phyloP scores from a whole-genome alignment of 2,329 filamentous ascomycete species.

The Fusarium pseudocircinatum region DNA sequence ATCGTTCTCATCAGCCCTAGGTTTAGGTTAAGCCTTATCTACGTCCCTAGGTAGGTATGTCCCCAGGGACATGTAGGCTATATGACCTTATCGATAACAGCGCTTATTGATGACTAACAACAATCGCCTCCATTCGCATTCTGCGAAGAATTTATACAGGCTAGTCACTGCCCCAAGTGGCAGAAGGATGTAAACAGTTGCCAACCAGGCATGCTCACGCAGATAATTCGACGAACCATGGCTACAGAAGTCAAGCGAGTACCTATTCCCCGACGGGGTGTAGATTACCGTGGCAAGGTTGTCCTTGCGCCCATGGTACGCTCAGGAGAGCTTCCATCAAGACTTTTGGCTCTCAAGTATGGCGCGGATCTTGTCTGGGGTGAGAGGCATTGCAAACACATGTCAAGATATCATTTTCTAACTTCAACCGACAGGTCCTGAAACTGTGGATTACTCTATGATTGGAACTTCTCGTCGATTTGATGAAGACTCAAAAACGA shows the following conservation, averaged over 20 bases:
- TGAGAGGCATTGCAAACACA: conserved; percentile 50
- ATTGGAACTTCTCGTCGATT: conserved; percentile 84
- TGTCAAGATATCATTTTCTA: background rate
- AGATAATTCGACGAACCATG: conserved; percentile 63
- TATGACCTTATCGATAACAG: conserved; percentile 37
- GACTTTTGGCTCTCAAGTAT: conserved; percentile 89
- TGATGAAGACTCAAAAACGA: conserved; percentile 78
- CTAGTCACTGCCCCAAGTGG: background rate
- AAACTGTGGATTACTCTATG: conserved; percentile 91
- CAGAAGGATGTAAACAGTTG: conserved; percentile 11
- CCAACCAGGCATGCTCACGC: conserved; percentile 45
- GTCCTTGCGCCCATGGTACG: conserved; percentile 98
- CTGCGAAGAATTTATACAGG: conserved; percentile 27
- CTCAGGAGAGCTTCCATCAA: conserved; percentile 92
- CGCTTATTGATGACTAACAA: conserved; percentile 25
- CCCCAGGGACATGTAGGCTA: too few species aligned
- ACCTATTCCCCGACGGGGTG: conserved; percentile 85
- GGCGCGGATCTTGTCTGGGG: conserved; percentile 98
- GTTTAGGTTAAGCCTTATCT: conserved; percentile 1
- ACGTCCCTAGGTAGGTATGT: background rate
- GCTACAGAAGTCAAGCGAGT: conserved; percentile 71
- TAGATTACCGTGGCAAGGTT: conserved; percentile 92
- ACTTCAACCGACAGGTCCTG: conserved; percentile 69
- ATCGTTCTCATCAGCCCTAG: background rate
- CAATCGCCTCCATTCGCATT: conserved; percentile 31